Evolutionary conservation across 2,329 filamentous ascomycete species (phyloP), one percentile per base, ranked within the genome.

Genomic region (Diaporthe capsici): DNA sequence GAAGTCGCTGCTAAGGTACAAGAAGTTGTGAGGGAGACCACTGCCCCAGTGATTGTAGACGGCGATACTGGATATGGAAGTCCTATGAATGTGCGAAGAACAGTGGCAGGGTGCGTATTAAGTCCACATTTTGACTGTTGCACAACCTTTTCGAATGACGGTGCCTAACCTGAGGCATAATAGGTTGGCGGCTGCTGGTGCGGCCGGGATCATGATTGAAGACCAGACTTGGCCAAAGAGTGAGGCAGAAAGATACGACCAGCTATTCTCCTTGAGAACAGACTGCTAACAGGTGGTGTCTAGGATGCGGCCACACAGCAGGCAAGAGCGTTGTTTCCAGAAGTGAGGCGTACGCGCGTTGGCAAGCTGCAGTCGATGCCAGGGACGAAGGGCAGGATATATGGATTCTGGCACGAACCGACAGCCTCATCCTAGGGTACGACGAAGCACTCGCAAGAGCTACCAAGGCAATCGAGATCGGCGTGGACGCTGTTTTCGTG

Each of bases 61-160:
- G 58, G 58, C 22, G 58, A 61, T 20, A 42, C 58, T 25, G 58
- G 58, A 0, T 61, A 61, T 25, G 58, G 58, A 9, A 7, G 58
- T 25, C 58, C 58, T 12, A 61, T 61, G 58, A 61, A 61, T 61
- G 58, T 61, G n/a, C 58, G 58, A 2, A 61, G 58, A 37, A 61
- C 58, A 17, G 58, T 61, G 34, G 34, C 42, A 61, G 58, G 58
- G 58, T 55, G 2, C 1, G 51, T 17, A 42, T 42, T 20, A 0
- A 31, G n/a, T 28, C 4, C 0, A 1, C 3, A 2, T 12, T 25
- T 9, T 25, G 58, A 20, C n/a, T 42, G 34, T 5, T 61, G 9
- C 17, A 58, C 9, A 34, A 2, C 20, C 3, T 25, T 6, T 42
- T 42, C 2, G 13, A 25, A 42, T 25, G 10, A 60, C 0, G 13